A percentile compares a stretch with the other conserved stretches of the same genome.
These are phyloP conservation scores for Arabidopsis lyrata DNA, from an alignment of 441 rosid species.

Conservation along the genomic window DNA sequence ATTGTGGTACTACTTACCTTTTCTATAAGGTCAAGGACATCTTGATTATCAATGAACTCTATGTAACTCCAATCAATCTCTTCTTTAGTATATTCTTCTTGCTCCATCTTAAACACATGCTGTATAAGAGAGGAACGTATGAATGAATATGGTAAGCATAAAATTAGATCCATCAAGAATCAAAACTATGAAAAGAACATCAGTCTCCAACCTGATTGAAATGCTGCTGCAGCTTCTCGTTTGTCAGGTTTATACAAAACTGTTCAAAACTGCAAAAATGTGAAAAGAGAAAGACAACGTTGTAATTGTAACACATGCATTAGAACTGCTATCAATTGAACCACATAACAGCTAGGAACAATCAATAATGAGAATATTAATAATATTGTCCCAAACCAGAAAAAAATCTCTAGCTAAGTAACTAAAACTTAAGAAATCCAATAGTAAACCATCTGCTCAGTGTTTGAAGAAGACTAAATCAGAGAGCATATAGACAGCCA, in stretches of 20 bases:
- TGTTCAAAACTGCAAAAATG: slow-evolving; percentile 74
- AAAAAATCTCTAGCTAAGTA: slow-evolving; percentile 10
- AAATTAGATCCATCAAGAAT: slow-evolving; percentile 20
- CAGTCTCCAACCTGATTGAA: slow-evolving; percentile 71
- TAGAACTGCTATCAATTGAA: slow-evolving; percentile 12
- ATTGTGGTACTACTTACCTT: slow-evolving; percentile 46
- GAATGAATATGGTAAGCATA: slow-evolving; percentile 31
- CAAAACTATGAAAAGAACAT: slow-evolving; percentile 23
- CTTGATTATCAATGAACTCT: slow-evolving; percentile 79
- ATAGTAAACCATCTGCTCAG: slow-evolving; percentile 19
- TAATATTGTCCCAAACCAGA: slow-evolving; percentile 14
- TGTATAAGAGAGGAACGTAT: slow-evolving; percentile 39
- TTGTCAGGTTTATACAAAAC: slow-evolving; percentile 83
- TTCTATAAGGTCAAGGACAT: slow-evolving; percentile 79
- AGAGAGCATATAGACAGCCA: slow-evolving; percentile 6
- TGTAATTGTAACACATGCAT: slow-evolving; percentile 20
- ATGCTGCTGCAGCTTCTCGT: slow-evolving; percentile 87
- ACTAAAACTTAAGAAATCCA: slow-evolving; percentile 16
- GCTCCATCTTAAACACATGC: slow-evolving; percentile 93
- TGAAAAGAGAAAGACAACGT: slow-evolving; percentile 12
- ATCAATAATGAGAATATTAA: background rate
- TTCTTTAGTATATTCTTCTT: slow-evolving; percentile 82
- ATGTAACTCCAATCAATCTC: slow-evolving; percentile 86
- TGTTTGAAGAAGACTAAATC: slow-evolving; percentile 8
- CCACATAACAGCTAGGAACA: slow-evolving; percentile 16